phyloP scores from a whole-genome alignment of 352 stramenopile genomes.

The Pythium myriotylum region DNA sequence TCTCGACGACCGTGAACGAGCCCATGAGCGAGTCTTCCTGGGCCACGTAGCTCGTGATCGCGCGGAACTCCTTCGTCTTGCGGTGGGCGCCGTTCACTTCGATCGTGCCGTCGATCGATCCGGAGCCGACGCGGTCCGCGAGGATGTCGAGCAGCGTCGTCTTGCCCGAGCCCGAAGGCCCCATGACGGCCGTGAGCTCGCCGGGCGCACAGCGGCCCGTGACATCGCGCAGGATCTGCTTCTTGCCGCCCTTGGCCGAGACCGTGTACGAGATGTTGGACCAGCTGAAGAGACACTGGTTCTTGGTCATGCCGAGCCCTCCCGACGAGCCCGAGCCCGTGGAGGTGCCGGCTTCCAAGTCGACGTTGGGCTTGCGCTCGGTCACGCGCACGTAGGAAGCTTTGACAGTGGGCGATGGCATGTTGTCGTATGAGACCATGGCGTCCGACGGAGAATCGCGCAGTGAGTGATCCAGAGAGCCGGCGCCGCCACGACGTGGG shows the following conservation, averaged over 20 bases:
- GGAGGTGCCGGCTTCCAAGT: neutral
- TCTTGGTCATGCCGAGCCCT: constrained; percentile 22
- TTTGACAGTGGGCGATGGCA: constrained; percentile 15
- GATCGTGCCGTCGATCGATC: constrained; percentile 43
- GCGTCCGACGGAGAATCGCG: neutral
- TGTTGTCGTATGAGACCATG: constrained; percentile 8
- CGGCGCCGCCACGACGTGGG: neutral
- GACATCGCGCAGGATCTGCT: constrained; percentile 38
- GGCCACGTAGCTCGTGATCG: constrained; percentile 35
- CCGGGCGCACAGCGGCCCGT: constrained; percentile 38
- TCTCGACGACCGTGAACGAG: constrained; percentile 70
- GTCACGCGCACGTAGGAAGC: constrained; percentile 18
- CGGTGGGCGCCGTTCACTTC: constrained; percentile 38
- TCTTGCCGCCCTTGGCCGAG: constrained; percentile 7
- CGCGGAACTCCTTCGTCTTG: constrained; percentile 26
- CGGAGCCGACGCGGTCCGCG: constrained; percentile 54
- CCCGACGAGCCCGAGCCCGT: neutral
- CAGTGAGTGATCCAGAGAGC: neutral
- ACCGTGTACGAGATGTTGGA: constrained; percentile 31
- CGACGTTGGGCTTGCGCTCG: constrained; percentile 8
- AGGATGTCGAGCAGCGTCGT: constrained; percentile 50
- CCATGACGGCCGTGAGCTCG: constrained; percentile 45
- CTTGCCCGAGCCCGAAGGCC: constrained; percentile 39
- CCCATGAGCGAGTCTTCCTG: constrained; percentile 58
- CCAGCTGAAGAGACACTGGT: constrained; percentile 31